Evolutionary conservation across 2,329 filamentous ascomycete genomes (phyloP), one percentile per base, ranked within the genome.

Genomic region (Trichothecium roseum): DNA sequence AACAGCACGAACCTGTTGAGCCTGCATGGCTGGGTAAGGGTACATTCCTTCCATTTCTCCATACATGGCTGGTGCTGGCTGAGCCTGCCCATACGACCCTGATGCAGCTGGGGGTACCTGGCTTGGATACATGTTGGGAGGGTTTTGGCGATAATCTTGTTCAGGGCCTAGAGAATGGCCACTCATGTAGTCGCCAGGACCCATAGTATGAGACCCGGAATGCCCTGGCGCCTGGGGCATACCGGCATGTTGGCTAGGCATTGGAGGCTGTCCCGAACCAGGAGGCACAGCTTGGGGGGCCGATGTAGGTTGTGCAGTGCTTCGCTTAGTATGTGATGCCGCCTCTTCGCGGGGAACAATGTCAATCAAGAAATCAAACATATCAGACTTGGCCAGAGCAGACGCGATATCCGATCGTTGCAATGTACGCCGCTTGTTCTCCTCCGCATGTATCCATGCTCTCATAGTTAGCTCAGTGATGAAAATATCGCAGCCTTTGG

Each of bases 321-420:
- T 69, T 44, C 88, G 72, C 65, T 94, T 95, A 28, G 87, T 76
- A 54, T 88, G 86, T 16, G 82, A 78, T 8, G 84, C 74, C 26
- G 89, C 87, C 59, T 98, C 91, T 58, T 98, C 91, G 35, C 91
- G 81, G 4, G 91, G 91, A 5, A 98, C 91, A 42, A 98, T 98
- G 55, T 98, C 91, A 56, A 98, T 98, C 40, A 98, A 70, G 63
- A 98, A 98, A 64, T 98, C 91, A 59, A 98, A 98, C 91, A 98
- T 98, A 64, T 98, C 91, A 16, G 87, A 95, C 63, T 98, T 98
- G 40, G 86, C 84, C 17, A 98, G 70, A 12, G 91, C 91, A 9
- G 87, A 93, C 16, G 91, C 91, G 55, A 98, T 98, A 53, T 98
- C 91, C 38, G 86, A 94, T 34, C 91, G 78, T 61, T 98, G 91